Conservation (phyloP, 371 early-diverging fungal genomes). For the Rhizopus arrhizus region DNA sequence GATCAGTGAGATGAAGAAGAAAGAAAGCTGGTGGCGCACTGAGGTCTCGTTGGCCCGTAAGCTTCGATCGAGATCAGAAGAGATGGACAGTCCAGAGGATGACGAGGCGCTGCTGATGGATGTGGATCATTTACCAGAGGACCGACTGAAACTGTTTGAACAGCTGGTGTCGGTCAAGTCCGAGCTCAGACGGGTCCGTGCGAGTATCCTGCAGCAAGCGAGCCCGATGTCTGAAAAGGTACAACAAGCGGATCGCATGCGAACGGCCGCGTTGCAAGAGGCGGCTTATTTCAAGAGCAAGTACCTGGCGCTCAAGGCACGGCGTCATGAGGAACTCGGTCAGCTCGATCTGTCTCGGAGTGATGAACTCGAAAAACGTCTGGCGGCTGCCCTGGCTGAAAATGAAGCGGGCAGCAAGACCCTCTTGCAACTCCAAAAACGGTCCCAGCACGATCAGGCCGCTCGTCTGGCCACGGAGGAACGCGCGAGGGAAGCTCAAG, state of each 20-base stretch:
- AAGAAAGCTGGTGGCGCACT: slow-evolving; percentile 60
- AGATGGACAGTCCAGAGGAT: slow-evolving; percentile 39
- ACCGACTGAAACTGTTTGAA: slow-evolving; percentile 49
- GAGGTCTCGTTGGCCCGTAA: slow-evolving; percentile 53
- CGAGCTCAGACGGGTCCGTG: slow-evolving; percentile 48
- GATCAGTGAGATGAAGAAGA: slow-evolving; percentile 51
- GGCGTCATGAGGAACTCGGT: slow-evolving; percentile 39
- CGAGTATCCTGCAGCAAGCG: slow-evolving; percentile 55
- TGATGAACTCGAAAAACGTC: slow-evolving; percentile 52
- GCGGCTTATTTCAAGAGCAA: slow-evolving; percentile 64
- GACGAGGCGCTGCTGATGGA: slow-evolving; percentile 42
- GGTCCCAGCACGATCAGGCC: slow-evolving; percentile 46
- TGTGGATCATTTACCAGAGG: slow-evolving; percentile 33
- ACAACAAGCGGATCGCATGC: slow-evolving; percentile 55
- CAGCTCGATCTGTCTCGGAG: slow-evolving; percentile 49
- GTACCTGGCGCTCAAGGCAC: slow-evolving; percentile 36
- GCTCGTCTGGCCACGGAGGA: slow-evolving; percentile 53
- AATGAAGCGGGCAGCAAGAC: slow-evolving; percentile 44
- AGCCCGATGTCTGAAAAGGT: slow-evolving; percentile 55
- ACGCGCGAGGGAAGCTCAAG: slow-evolving; percentile 45
- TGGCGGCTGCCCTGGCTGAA: slow-evolving; percentile 49
- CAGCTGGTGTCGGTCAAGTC: slow-evolving; percentile 46
- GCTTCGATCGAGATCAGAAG: slow-evolving; percentile 22
- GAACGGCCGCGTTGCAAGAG: slow-evolving; percentile 62
- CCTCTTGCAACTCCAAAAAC: slow-evolving; percentile 46